A percentile compares a stretch with the other conserved stretches of the same genome.
These are phyloP conservation scores for Cardiospermum halicacabum DNA, from an alignment of 345 rosid species.

Conservation along the genomic window DNA sequence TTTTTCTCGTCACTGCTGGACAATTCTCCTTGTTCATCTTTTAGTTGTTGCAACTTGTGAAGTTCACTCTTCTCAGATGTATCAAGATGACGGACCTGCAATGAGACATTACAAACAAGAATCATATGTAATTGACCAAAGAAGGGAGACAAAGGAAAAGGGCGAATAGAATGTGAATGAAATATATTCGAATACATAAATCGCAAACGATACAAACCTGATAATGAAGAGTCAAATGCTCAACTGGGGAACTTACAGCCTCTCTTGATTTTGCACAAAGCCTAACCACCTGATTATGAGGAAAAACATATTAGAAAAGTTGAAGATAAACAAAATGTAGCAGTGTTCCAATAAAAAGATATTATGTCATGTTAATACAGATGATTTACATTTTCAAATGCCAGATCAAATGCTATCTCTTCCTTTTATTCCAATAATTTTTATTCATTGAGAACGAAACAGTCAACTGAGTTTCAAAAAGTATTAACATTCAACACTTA, in stretches of 20 bases:
- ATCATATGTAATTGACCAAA: neutral
- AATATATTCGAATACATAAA: slow-evolving; percentile 5
- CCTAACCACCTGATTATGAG: slow-evolving; percentile 69
- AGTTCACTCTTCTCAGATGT: slow-evolving; percentile 99
- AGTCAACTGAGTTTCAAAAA: neutral
- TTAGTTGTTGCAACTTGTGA: slow-evolving; percentile 95
- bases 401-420: neutral
- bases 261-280: slow-evolving; percentile 99
- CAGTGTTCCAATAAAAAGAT: neutral
- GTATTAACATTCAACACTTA: neutral
- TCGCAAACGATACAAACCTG: slow-evolving; percentile 55
- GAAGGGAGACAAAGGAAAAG: neutral
- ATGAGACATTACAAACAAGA: slow-evolving; percentile 11
- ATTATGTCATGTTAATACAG: neutral
- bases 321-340: neutral
- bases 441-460: neutral
- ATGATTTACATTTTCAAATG: neutral
- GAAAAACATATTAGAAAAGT: slow-evolving; percentile 3
- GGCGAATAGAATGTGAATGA: neutral
- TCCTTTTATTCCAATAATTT: no score
- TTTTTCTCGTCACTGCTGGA: slow-evolving; percentile 99
- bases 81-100: slow-evolving; percentile 96
- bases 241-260: slow-evolving; percentile 98
- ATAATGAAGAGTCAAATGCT: slow-evolving; percentile 98
- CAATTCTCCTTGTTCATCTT: slow-evolving; percentile 99